These are phyloP conservation scores for Epichloe sylvatica DNA, from an alignment of 2,329 filamentous ascomycete genomes.

Conservation along the genomic window DNA sequence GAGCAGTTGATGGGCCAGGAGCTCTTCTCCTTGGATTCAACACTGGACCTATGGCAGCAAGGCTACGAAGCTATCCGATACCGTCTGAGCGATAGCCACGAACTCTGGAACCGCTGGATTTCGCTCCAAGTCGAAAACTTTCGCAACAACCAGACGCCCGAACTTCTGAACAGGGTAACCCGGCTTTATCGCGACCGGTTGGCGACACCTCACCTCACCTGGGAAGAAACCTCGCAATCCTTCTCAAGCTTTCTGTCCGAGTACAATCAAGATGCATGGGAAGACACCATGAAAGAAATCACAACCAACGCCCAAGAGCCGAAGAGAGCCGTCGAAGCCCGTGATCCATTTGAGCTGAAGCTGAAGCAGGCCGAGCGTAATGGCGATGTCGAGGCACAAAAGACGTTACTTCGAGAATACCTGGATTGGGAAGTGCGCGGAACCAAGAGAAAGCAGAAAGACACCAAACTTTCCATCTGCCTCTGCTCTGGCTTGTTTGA, in stretches of 20 bases:
- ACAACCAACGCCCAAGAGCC: slow-evolving; percentile 49
- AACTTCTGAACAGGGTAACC: slow-evolving; percentile 50
- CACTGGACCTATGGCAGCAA: slow-evolving; percentile 56
- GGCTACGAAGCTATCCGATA: slow-evolving; percentile 59
- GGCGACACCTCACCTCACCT: slow-evolving; percentile 56
- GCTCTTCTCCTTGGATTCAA: slow-evolving; percentile 53
- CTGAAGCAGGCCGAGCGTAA: slow-evolving; percentile 44
- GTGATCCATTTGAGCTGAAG: slow-evolving; percentile 55
- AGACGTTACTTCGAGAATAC: slow-evolving; percentile 48
- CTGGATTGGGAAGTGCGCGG: slow-evolving; percentile 70
- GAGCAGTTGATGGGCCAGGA: slow-evolving; percentile 56
- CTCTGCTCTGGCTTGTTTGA: slow-evolving; percentile 58
- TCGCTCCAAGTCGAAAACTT: slow-evolving; percentile 58
- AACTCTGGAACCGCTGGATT: slow-evolving; percentile 68
- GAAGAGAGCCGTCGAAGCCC: slow-evolving; percentile 46
- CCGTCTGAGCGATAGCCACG: slow-evolving; percentile 61
- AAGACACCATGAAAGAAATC: slow-evolving; percentile 56
- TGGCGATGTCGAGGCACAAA: slow-evolving; percentile 41
- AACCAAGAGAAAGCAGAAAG: slow-evolving; percentile 35
- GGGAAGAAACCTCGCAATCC: slow-evolving; percentile 60
- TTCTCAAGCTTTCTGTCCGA: slow-evolving; percentile 64
- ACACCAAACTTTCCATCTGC: slow-evolving; percentile 29
- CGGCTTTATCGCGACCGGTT: slow-evolving; percentile 58
- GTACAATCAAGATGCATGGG: slow-evolving; percentile 57
- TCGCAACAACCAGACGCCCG: slow-evolving; percentile 36